phyloP scores from a whole-genome alignment of 1,284 basidiomycete genomes.

The Pseudozyma pruni region DNA sequence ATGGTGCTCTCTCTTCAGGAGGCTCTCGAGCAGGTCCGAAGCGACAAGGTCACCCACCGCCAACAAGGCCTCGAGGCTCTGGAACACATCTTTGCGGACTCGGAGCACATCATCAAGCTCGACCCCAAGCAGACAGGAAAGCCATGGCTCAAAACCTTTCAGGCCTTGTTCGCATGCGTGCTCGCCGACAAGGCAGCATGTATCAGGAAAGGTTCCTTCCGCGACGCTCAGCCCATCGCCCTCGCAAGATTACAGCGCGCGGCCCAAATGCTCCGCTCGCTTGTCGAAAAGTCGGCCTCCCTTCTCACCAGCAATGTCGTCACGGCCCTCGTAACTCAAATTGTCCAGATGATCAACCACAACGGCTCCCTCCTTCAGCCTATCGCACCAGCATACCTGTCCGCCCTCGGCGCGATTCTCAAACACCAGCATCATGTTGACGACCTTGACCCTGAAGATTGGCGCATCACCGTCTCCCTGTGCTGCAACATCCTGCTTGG shows the following conservation, averaged over 20 bases:
- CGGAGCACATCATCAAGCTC: conserved; percentile 73
- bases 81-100: conserved; percentile 74
- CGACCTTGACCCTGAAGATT: conserved; percentile 75
- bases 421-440: conserved; percentile 80
- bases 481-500: conserved; percentile 72
- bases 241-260: conserved; percentile 75
- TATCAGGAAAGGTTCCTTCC: conserved; percentile 71
- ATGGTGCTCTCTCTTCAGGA: conserved; percentile 49
- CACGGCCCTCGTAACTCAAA: conserved; percentile 75
- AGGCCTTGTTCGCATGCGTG: conserved; percentile 78
- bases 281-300: conserved; percentile 74
- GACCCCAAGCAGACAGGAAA: conserved; percentile 70
- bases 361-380: conserved; percentile 74
- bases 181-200: conserved; percentile 74
- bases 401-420: conserved; percentile 77
- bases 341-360: conserved; percentile 75
- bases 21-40: conserved; percentile 46
- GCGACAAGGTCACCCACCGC: conserved; percentile 78
- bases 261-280: conserved; percentile 77
- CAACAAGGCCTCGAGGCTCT: conserved; percentile 75
- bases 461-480: conserved; percentile 77
- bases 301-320: conserved; percentile 73
- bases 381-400: conserved; percentile 82
- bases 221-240: conserved; percentile 69
- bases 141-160: conserved; percentile 78